Base-by-base conservation (phyloP, 805 yeast genomes). In the Myxozyma sirexii region DNA sequence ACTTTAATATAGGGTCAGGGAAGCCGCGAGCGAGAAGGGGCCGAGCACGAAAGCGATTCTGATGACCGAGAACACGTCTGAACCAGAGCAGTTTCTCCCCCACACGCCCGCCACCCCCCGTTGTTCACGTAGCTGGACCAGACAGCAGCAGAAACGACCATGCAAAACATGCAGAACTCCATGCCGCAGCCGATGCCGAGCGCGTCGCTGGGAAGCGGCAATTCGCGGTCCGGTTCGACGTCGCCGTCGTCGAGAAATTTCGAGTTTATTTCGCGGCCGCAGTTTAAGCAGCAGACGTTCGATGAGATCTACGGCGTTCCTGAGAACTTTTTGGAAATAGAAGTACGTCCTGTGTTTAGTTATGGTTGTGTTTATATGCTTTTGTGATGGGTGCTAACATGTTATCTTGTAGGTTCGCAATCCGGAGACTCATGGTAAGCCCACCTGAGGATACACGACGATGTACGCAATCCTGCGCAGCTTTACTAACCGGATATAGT, bases 241-340 rank as follows among this genome's bases (percentile, higher is more conserved):
- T 61, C 66, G 21, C 58, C 59, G 15, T 24, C 53, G 12, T 19
- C 55, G 8, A 50, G 59, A 17, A 52, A 51, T 17, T 50, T 59
- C 57, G 65, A 55, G 55, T 64, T 62, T 46, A 35, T 54, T 21
- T 52, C 71, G 29, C 69, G 77, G n/a, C 78, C 77, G 60, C 75
- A 70, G 61, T 71, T 74, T 64, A 81, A 77, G 66, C 80, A 79
- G 60, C 93, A 87, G 72, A 80, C 90, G 2, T 86, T 85, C 72
- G 88, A 84, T 64, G 96, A 90, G 68, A 80, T 88, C 44, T 94
- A 94, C 70, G 97, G 96, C 0, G 96, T 88, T 68, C 98, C 97
- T 0, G 98, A 94, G 73, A 90, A 90, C 75, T 90, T 91, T 70
- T 80, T 93, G 42, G 99, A 93, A 74, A 85, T 94, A 37, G 97